Conservation (phyloP, 257 asterid genomes). For the Osmanthus fragrans region DNA sequence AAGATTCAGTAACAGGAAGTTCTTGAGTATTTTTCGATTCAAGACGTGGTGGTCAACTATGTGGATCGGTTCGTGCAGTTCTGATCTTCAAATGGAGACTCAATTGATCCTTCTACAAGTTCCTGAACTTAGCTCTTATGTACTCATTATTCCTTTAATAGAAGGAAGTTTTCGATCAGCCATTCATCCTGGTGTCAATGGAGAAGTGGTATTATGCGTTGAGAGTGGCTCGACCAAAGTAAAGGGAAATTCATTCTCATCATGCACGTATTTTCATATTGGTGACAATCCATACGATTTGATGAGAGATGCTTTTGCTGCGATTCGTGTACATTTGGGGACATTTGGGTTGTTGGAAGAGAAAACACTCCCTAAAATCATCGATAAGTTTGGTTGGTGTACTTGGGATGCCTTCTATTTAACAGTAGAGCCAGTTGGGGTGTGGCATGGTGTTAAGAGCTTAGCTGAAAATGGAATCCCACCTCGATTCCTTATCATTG, state of each 20-base stretch:
- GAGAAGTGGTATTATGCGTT: constrained; percentile 26
- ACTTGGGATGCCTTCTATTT: constrained; percentile 55
- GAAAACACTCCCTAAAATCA: constrained; percentile 33
- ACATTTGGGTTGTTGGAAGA: constrained; percentile 42
- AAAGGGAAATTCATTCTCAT: constrained; percentile 27
- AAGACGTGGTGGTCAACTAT: constrained; percentile 56
- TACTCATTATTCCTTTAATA: constrained; percentile 36
- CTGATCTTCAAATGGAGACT: constrained; percentile 47
- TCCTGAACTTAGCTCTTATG: constrained; percentile 36
- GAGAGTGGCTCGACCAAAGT: constrained; percentile 52
- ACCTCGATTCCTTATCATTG: constrained; percentile 40
- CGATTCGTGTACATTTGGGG: constrained; percentile 36
- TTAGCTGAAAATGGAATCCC: constrained; percentile 31
- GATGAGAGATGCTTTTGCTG: constrained; percentile 33
- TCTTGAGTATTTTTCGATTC: constrained; percentile 46
- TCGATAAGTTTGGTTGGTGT: constrained; percentile 49
- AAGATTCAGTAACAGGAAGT: constrained; percentile 29
- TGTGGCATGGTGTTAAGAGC: constrained; percentile 43
- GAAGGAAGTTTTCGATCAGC: constrained; percentile 43
- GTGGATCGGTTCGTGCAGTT: constrained; percentile 45
- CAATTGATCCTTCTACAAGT: constrained; percentile 36
- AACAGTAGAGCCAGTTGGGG: constrained; percentile 44
- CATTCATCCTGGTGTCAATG: constrained; percentile 35
- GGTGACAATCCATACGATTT: constrained; percentile 40
- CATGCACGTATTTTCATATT: constrained; percentile 31